Evolutionary conservation across 192 early-diverging fungal species (phyloP).

Genomic region (Backusella parvicylindrica): DNA sequence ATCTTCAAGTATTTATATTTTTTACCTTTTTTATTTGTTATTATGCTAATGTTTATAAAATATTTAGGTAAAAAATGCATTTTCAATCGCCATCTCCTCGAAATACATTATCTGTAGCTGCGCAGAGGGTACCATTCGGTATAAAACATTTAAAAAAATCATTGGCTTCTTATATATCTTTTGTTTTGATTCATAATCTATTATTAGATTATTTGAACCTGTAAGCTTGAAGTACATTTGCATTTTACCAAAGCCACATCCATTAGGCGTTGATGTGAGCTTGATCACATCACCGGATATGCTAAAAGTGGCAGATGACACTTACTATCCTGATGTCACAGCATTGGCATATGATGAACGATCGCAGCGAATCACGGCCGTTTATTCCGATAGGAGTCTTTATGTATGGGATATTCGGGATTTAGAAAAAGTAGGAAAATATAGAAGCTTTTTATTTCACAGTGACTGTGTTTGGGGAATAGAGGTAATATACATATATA

Average conservation of each 20-base stretch:
- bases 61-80: constrained; percentile 54
- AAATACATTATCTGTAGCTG: constrained; percentile 68
- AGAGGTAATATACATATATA: constrained; percentile 54
- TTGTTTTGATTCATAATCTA: not conserved
- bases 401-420: constrained; percentile 71
- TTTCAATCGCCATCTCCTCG: constrained; percentile 56
- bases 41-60: not conserved
- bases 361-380: constrained; percentile 47
- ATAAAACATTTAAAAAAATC: not conserved
- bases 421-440: constrained; percentile 47
- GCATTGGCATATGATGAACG: constrained; percentile 55
- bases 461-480: constrained; percentile 81
- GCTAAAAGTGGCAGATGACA: constrained; percentile 19
- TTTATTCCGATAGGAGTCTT: constrained; percentile 71
- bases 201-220: constrained; percentile 68
- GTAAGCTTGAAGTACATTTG: constrained; percentile 62
- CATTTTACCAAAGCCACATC: constrained; percentile 68
- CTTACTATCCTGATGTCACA: constrained; percentile 55
- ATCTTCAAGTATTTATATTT: constrained; percentile 56
- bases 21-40: not conserved
- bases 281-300: constrained; percentile 21
- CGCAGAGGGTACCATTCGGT: constrained; percentile 68
- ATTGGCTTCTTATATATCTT: not conserved
- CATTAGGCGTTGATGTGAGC: constrained; percentile 55
- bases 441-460: constrained; percentile 63